Base-by-base conservation (phyloP, 306 rosid genomes). In the Echinosophora koreensis region DNA sequence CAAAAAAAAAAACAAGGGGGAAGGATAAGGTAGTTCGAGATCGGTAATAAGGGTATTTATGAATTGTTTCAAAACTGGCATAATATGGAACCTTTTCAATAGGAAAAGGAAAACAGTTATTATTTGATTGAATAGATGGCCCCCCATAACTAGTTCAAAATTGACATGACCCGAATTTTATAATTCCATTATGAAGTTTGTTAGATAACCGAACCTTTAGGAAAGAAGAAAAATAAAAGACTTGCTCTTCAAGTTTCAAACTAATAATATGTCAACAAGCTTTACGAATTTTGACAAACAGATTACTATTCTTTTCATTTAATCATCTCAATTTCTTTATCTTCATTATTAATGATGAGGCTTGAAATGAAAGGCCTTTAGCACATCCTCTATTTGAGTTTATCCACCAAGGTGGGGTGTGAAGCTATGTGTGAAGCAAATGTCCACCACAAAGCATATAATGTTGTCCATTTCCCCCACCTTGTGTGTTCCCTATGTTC, bases 381-480 rank as follows among this genome's bases (percentile, higher is more conserved):
- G 28, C 61, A 34, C 13, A 41, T n/a, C 57, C 50, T 0, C n/a
- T 42, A 0, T 18, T 9, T 34, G 35, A 52, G 52, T 55, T 55
- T 55, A 71, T 55, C 39, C 65, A 71, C 54, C 27, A 18, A 18
- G 66, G 37, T 17, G 76, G 50, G 4, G 11, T 10, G 13, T 44
- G 50, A 44, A 44, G 3, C 13, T 2, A 11, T 3, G 50, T 10
- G 22, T 2, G 27, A 71, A 12, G 8, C 27, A 38, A 11, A 51
- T 51, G 27, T 38, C 62, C 30, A 77, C 76, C 59, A 28, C 81
- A 77, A 67, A 34, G 69, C 76, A 77, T 69, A 17, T 18, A n/a
- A n/a, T 58, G 34, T 50, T 60, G 60, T 58, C 82, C 76, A 69
- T 42, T 77, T 68, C 32, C 50, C 9, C 18, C 10, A 1, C 13